Evolutionary conservation across 2,329 filamentous ascomycete genomes (phyloP), one percentile per base, ranked within the genome.

Genomic region (Cercospora brassicicola): DNA sequence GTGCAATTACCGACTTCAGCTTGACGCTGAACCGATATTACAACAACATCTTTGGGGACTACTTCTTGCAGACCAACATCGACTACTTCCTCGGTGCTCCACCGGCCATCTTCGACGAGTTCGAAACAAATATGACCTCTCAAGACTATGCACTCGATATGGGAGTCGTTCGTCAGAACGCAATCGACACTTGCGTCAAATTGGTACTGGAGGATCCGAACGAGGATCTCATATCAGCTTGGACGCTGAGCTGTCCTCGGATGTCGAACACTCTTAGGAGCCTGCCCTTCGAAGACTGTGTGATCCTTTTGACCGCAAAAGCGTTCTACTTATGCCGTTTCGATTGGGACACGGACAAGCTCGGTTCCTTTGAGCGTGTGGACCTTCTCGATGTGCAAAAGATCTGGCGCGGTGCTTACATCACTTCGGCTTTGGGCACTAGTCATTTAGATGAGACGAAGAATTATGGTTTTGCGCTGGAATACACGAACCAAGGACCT

Each of bases 1-100:
- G 95, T 2, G 94, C 94, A 0, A 81, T 99, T 67, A 96, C 94
- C 39, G 95, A 99, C 76, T 88, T 97, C 61, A 92, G 93, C 0
- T 84, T 98, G 60, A 97, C 94, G 0, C 83, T 99, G 51, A 94
- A 92, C 28, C 84, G 92, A 48, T 89, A 90, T 76, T 90, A 88
- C 76, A 90, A 86, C 76, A 98, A 97, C 72, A 95, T 98, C 80
- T 93, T 99, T 72, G 97, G 96, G 73, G 95, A 99, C 80, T 97
- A 96, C 79, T 98, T 98, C 80, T 91, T 94, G 23, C 95, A 99
- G 78, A 92, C 93, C 93, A 98, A 79, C 61, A 97, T 99, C 72
- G 95, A 99, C 78, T 98, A 95, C 76, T 86, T 97, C 3, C 87
- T 98, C 0, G 95, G 95, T 73, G 92, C 96, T 10, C 93, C 90